These are phyloP conservation scores for Thinopyrum elongatum DNA, from an alignment of 176 grass and related monocot genomes.

Conservation along the genomic window DNA sequence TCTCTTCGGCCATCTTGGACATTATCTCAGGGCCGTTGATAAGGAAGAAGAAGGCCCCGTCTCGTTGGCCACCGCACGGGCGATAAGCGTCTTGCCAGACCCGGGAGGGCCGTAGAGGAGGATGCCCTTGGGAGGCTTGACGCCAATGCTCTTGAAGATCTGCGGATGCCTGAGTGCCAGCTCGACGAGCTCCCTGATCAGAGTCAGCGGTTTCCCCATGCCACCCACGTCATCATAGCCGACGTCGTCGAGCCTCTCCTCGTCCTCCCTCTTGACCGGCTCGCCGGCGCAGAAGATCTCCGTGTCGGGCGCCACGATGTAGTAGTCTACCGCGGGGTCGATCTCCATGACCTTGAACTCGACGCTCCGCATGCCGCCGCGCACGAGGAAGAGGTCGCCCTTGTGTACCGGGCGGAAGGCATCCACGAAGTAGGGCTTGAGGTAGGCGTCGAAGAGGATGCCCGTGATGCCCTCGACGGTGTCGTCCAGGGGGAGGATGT, in stretches of 20 bases:
- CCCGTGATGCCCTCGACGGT: constrained; percentile 54
- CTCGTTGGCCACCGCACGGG: constrained; percentile 60
- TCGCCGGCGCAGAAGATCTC: constrained; percentile 56
- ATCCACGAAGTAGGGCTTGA: constrained; percentile 55
- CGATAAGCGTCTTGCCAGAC: constrained; percentile 56
- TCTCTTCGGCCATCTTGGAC: constrained; percentile 65
- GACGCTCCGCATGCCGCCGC: constrained; percentile 53
- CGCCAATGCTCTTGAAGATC: constrained; percentile 61
- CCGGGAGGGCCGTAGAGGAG: constrained; percentile 52
- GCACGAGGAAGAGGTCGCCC: constrained; percentile 60
- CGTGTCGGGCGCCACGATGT: constrained; percentile 35
- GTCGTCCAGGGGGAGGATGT: constrained; percentile 59
- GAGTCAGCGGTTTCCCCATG: constrained; percentile 54
- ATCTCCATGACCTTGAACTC: constrained; percentile 61
- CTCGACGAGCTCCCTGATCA: constrained; percentile 65
- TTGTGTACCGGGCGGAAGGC: constrained; percentile 56
- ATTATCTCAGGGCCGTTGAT: constrained; percentile 68
- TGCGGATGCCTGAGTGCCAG: constrained; percentile 58
- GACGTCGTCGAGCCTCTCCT: constrained; percentile 53
- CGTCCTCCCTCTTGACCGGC: constrained; percentile 52
- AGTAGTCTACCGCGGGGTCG: constrained; percentile 44
- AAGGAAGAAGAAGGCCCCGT: constrained; percentile 63
- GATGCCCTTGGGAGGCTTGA: constrained; percentile 66
- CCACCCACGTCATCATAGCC: constrained; percentile 68
- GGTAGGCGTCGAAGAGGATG: constrained; percentile 55